A percentile compares a stretch with the other conserved stretches of the same genome.
These are phyloP conservation scores for Volvox africanus DNA, from an alignment of 139 green algal genomes.

Conservation along the genomic window DNA sequence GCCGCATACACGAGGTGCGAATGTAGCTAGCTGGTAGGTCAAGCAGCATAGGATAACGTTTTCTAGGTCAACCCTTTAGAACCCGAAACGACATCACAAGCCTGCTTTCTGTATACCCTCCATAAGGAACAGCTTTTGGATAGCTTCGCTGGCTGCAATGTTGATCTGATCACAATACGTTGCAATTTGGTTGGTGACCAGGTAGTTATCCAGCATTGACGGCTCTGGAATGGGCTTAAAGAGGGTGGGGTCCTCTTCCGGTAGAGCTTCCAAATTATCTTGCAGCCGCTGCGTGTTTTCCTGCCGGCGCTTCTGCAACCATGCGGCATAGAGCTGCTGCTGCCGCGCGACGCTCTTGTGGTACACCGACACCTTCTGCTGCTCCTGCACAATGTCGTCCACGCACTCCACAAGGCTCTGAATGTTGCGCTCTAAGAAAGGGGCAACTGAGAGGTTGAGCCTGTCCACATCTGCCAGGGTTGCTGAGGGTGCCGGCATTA, in stretches of 20 bases:
- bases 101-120: slow-evolving; percentile 70
- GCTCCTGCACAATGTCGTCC: slow-evolving; percentile 91
- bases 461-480: slow-evolving; percentile 80
- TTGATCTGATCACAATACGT: slow-evolving; percentile 81
- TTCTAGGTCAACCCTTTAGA: too few species aligned
- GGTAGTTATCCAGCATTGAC: slow-evolving; percentile 88
- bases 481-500: slow-evolving; percentile 63
- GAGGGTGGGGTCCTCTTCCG: slow-evolving; percentile 93
- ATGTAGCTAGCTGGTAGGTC: too few species aligned
- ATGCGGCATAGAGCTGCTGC: slow-evolving; percentile 76
- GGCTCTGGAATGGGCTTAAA: slow-evolving; percentile 94
- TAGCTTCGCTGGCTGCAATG: slow-evolving; percentile 56
- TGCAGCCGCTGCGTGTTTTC: slow-evolving; percentile 83
- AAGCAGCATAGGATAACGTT: too few species aligned
- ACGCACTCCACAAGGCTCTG: slow-evolving; percentile 93
- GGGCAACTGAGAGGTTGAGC: slow-evolving; percentile 80
- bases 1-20: too few species aligned
- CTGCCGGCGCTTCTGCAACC: slow-evolving; percentile 86
- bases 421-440: slow-evolving; percentile 92
- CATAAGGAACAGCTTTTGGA: slow-evolving; percentile 83
- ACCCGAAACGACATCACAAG: background rate
- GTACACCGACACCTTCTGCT: slow-evolving; percentile 85
- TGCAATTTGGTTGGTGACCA: slow-evolving; percentile 80
- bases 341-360: slow-evolving; percentile 83
- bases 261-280: slow-evolving; percentile 85